Evolutionary conservation across 1,139 yeast genomes (phyloP).

Genomic region (Candida glucosophila): DNA sequence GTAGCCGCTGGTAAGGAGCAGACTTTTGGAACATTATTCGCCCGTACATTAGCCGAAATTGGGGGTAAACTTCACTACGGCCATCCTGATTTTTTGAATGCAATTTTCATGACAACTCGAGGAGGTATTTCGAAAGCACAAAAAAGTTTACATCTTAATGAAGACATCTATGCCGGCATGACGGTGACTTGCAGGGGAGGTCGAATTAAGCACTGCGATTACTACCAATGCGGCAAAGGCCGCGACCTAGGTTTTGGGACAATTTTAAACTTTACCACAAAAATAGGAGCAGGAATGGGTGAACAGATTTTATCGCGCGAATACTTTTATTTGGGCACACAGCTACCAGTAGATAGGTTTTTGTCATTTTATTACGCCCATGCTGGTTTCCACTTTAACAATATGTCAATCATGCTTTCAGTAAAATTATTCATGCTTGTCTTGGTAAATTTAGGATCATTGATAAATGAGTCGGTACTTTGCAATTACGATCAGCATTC

Average conservation of each 20-base stretch:
- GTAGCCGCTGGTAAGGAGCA: constrained; percentile 53
- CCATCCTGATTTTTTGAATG: constrained; percentile 46
- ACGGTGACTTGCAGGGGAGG: constrained; percentile 45
- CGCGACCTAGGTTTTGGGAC: constrained; percentile 49
- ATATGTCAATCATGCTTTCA: constrained; percentile 42
- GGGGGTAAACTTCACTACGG: constrained; percentile 52
- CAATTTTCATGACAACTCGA: constrained; percentile 43
- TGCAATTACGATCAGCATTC: constrained; percentile 37
- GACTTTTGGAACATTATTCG: constrained; percentile 48
- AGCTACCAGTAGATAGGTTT: constrained; percentile 42
- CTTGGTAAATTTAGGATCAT: constrained; percentile 39
- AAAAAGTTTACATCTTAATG: constrained; percentile 45
- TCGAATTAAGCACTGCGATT: constrained; percentile 47
- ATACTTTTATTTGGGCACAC: constrained; percentile 41
- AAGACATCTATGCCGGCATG: constrained; percentile 52
- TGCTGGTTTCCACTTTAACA: constrained; percentile 49
- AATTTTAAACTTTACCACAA: constrained; percentile 44
- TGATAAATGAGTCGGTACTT: constrained; percentile 34
- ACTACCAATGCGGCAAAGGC: constrained; percentile 51
- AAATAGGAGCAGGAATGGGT: constrained; percentile 54
- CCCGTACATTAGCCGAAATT: constrained; percentile 46
- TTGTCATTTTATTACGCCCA: constrained; percentile 49
- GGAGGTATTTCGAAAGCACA: constrained; percentile 53
- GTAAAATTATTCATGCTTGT: constrained; percentile 39
- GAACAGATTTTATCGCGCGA: constrained; percentile 49